A percentile compares a stretch with the other conserved stretches of the same genome.
Evolutionary conservation across 257 asterid genomes (phyloP).

Genomic region (Nemophila menziesii): DNA sequence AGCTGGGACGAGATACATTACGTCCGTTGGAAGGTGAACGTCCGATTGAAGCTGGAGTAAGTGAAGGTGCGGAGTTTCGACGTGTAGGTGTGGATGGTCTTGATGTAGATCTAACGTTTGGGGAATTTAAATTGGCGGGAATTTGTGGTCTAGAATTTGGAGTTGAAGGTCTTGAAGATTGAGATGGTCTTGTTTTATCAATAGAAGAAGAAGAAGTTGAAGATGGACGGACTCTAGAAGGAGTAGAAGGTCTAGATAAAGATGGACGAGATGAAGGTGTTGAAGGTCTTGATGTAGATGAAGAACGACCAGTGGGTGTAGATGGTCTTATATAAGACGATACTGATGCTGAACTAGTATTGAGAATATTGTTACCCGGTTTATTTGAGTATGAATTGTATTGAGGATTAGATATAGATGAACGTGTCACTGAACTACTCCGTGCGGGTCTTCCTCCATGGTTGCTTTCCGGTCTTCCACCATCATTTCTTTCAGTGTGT

Average conservation of each 20-base stretch:
- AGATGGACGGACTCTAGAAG: slow-evolving; percentile 59
- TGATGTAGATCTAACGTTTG: slow-evolving; percentile 49
- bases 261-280: slow-evolving; percentile 67
- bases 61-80: slow-evolving; percentile 49
- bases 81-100: slow-evolving; percentile 97
- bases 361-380: slow-evolving; percentile 58
- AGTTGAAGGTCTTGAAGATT: slow-evolving; percentile 90
- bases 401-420: slow-evolving; percentile 65
- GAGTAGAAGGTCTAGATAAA: slow-evolving; percentile 75
- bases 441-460: slow-evolving; percentile 58
- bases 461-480: slow-evolving; percentile 47
- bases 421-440: slow-evolving; percentile 78
- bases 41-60: slow-evolving; percentile 43
- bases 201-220: slow-evolving; percentile 35
- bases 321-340: slow-evolving; percentile 93
- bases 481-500: slow-evolving; percentile 68
- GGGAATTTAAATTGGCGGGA: slow-evolving; percentile 40
- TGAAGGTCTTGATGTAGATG: slow-evolving; percentile 70
- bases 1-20: slow-evolving; percentile 79
- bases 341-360: slow-evolving; percentile 92
- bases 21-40: slow-evolving; percentile 53
- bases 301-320: slow-evolving; percentile 70
- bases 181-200: slow-evolving; percentile 67
- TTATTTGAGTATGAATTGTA: slow-evolving; percentile 56
- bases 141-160: slow-evolving; percentile 83